phyloP scores from a whole-genome alignment of 2,329 filamentous ascomycete genomes.

The Clonostachys solani region DNA sequence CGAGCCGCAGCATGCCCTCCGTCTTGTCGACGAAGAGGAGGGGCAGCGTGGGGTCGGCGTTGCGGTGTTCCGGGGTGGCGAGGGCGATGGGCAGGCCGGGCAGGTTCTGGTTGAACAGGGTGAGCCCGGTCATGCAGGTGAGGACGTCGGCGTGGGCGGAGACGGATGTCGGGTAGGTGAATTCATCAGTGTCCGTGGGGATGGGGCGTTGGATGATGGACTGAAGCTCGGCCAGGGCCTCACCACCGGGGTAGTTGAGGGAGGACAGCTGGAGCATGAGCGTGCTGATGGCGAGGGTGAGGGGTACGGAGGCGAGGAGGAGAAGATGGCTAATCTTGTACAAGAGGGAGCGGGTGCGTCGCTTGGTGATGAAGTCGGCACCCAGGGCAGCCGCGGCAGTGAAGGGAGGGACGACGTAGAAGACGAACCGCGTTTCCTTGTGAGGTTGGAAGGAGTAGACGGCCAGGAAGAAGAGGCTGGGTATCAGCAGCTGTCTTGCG shows the following conservation, averaged over 20 bases:
- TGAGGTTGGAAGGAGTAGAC: constrained; percentile 88
- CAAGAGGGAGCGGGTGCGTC: constrained; percentile 55
- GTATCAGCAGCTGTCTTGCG: constrained; percentile 51
- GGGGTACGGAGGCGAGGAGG: constrained; percentile 55
- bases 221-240: constrained; percentile 61
- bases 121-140: constrained; percentile 68
- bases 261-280: constrained; percentile 74
- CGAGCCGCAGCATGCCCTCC: constrained; percentile 42
- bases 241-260: constrained; percentile 90
- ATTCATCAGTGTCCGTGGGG: neutral
- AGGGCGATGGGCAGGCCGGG: constrained; percentile 27
- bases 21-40: constrained; percentile 56
- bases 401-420: constrained; percentile 79
- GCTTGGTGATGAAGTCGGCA: constrained; percentile 65
- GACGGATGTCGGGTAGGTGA: constrained; percentile 14
- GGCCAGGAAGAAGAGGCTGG: constrained; percentile 67
- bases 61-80: constrained; percentile 6
- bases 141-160: constrained; percentile 60
- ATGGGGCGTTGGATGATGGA: constrained; percentile 10
- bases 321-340: constrained; percentile 50
- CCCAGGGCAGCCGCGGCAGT: constrained; percentile 74
- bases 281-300: constrained; percentile 55
- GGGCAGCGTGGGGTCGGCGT: constrained; percentile 9
- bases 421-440: constrained; percentile 93
- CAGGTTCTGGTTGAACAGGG: constrained; percentile 55